Conservation (phyloP, 2,329 filamentous ascomycete genomes). For the Aspergillus sp. region DNA sequence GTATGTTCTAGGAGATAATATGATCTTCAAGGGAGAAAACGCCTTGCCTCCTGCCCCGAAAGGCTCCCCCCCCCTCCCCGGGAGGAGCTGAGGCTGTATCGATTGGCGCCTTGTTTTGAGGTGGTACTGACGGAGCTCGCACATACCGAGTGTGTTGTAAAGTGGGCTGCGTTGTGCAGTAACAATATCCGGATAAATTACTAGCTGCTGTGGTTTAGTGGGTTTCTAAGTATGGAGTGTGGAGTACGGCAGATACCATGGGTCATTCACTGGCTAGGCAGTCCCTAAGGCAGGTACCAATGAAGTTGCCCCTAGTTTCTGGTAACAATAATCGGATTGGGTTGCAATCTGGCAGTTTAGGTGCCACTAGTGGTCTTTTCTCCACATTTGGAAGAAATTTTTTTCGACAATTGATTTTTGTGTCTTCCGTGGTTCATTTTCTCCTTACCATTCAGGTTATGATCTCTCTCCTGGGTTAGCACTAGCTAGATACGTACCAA, state of each 20-base stretch:
- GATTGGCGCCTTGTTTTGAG: neutral
- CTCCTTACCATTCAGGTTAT: neutral
- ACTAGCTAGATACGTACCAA: neutral
- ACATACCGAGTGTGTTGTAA: neutral
- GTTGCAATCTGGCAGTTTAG: slow-evolving; percentile 18
- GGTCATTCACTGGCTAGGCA: slow-evolving; percentile 15
- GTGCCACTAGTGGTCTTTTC: slow-evolving; percentile 13
- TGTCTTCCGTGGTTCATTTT: neutral
- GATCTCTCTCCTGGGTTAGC: neutral
- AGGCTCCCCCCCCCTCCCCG: too few relatives aligned
- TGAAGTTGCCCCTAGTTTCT: slow-evolving; percentile 12
- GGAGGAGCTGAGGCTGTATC: neutral
- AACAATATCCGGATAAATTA: slow-evolving; percentile 2
- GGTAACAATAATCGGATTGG: slow-evolving; percentile 21
- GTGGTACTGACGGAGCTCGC: neutral
- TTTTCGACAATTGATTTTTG: slow-evolving; percentile 11
- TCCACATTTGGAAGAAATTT: slow-evolving; percentile 22
- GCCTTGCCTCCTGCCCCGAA: neutral
- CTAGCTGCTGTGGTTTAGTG: slow-evolving; percentile 3
- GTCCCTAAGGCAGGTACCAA: slow-evolving; percentile 27
- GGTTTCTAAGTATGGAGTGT: slow-evolving; percentile 25
- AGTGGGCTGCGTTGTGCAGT: neutral
- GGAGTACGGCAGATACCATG: slow-evolving; percentile 21
- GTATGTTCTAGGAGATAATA: neutral
- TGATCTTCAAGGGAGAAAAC: neutral